Percentiles rank a stretch among this genome's conserved stretches.
phyloP scores from a whole-genome alignment of 2,329 filamentous ascomycete species.

The Tolypocladium ophioglossoides region DNA sequence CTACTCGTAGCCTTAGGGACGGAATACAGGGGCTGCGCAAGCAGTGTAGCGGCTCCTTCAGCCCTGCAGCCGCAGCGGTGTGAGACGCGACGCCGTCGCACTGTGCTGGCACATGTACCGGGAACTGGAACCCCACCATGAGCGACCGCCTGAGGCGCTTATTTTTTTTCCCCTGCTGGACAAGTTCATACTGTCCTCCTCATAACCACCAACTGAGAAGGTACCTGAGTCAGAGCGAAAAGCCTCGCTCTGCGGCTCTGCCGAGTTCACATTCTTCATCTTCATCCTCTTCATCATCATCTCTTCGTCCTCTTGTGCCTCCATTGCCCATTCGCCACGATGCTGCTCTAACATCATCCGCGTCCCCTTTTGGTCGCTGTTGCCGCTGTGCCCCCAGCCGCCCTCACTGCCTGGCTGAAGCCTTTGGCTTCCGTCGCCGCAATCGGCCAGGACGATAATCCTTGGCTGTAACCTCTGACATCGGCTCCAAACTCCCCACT shows the following conservation, averaged over 20 bases:
- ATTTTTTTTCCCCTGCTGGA: not conserved
- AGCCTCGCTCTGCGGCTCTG: not conserved
- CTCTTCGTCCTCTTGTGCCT: not conserved
- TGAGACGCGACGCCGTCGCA: not conserved
- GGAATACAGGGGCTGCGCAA: not conserved
- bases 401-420: not conserved
- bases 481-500: slow-evolving; percentile 6
- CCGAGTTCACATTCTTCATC: not conserved
- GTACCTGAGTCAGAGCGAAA: not conserved
- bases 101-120: not conserved
- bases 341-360: slow-evolving; percentile 1
- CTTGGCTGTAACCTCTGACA: slow-evolving; percentile 6
- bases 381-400: not conserved
- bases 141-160: not conserved
- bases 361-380: not conserved
- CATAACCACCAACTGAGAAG: not conserved
- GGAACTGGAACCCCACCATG: not conserved
- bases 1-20: too few relatives aligned
- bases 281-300: not conserved
- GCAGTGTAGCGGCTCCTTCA: not conserved
- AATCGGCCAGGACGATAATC: slow-evolving; percentile 2
- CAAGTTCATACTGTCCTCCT: not conserved
- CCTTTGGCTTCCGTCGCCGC: slow-evolving; percentile 1
- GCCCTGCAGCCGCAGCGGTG: not conserved
- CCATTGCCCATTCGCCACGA: not conserved